Evolutionary conservation across 108 stramenopile species (phyloP), one percentile per base, ranked within the genome.

Genomic region (Nitzschia inconspicua): DNA sequence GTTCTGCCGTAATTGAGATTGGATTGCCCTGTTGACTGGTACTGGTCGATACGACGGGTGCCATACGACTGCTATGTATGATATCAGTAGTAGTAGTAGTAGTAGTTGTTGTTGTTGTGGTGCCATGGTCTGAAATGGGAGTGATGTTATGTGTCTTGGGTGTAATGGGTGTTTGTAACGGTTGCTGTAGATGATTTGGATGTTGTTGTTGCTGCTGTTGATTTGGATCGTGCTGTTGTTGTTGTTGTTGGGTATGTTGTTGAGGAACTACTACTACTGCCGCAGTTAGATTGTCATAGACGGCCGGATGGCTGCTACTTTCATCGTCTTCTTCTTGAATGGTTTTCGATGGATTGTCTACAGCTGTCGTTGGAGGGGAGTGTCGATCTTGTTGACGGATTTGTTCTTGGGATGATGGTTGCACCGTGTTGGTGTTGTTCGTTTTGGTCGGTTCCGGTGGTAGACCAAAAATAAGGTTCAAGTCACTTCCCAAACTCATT

Each of bases 401-500:
- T 47, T 47, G 46, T 47, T 47, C 18, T 47, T 47, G 19, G 14
- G 13, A 20, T 19, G 13, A 20, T 47, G 9, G 46, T 47, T 37
- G 10, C 13, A 8, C 46, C 46, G 19, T n/a, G 37, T 39, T 39
- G n/a, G 11, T 39, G 37, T 39, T 11, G 0, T 0, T n/a, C 0
- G 37, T 39, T n/a, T 11, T 39, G 11, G 10, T 51, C 13, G 29
- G 14, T 51, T 13, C n/a, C 27, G 32, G 34, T 51, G n/a, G n/a
- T n/a, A n/a, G n/a, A 31, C 34, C 28, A 35, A 56, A 56, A 36
- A 66, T 48, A 10, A 27, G 23, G 18, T 27, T 39, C 3, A 35
- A 52, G 44, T 64, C 63, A 4, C 44, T 52, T 27, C 51, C 51
- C 14, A 53, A 36, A 2, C 54, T 56, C 31, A 16, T 56, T n/a